Evolutionary conservation across 768 basidiomycete genomes (phyloP).

Genomic region (Chlorophyllum brunneum): DNA sequence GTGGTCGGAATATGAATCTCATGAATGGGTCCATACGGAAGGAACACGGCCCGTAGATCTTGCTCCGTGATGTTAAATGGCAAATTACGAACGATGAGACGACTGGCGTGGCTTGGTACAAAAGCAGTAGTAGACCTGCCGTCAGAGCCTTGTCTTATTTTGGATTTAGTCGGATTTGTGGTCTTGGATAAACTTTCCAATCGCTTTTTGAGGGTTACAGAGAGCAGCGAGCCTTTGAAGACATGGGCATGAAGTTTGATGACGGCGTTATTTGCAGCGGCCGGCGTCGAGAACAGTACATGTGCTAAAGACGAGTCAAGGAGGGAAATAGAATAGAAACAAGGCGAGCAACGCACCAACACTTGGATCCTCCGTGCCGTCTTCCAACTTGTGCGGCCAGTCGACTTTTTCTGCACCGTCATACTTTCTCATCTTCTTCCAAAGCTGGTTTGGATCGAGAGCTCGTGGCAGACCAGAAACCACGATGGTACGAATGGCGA

Average conservation of each 20-base stretch:
- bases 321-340: background rate
- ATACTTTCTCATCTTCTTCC: slow-evolving; percentile 86
- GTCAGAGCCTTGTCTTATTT: slow-evolving; percentile 19
- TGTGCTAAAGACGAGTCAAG: slow-evolving; percentile 44
- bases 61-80: slow-evolving; percentile 80
- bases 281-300: slow-evolving; percentile 67
- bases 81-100: slow-evolving; percentile 89
- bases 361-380: slow-evolving; percentile 41
- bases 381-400: slow-evolving; percentile 55
- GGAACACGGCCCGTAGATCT: slow-evolving; percentile 82
- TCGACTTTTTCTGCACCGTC: slow-evolving; percentile 72
- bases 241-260: slow-evolving; percentile 87
- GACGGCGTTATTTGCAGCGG: slow-evolving; percentile 66
- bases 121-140: slow-evolving; percentile 19
- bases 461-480: slow-evolving; percentile 67
- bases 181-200: slow-evolving; percentile 63
- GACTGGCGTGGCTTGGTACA: slow-evolving; percentile 65
- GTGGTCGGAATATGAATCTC: slow-evolving; percentile 74
- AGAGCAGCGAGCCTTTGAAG: slow-evolving; percentile 86
- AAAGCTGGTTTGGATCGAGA: slow-evolving; percentile 63
- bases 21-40: slow-evolving; percentile 84
- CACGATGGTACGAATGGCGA: slow-evolving; percentile 80
- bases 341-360: slow-evolving; percentile 36
- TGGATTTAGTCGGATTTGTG: slow-evolving; percentile 16
- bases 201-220: slow-evolving; percentile 83